These are phyloP conservation scores for Aspergillus homomorphus DNA, from an alignment of 495 filamentous ascomycete species.

Conservation along the genomic window DNA sequence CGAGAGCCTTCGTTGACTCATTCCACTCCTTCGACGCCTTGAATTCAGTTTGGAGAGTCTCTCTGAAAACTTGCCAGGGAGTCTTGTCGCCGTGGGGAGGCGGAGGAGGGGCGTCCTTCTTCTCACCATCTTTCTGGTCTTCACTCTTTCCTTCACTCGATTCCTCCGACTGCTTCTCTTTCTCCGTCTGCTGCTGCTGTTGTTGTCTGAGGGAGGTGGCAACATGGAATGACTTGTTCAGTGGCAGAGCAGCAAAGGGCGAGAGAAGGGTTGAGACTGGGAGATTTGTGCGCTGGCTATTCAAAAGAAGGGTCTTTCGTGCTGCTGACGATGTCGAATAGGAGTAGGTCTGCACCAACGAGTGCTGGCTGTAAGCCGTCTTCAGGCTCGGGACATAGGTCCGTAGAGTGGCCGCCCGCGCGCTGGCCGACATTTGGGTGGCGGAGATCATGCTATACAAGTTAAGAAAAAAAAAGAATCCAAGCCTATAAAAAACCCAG, in stretches of 20 bases:
- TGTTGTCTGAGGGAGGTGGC: constrained; percentile 38
- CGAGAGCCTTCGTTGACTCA: constrained; percentile 92
- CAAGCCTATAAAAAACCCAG: constrained; percentile 6
- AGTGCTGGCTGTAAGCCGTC: constrained; percentile 52
- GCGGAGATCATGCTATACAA: constrained; percentile 43
- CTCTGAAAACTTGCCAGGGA: constrained; percentile 96
- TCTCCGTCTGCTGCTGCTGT: constrained; percentile 35
- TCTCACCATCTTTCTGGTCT: constrained; percentile 54
- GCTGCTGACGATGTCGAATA: constrained; percentile 27
- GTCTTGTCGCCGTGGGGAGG: constrained; percentile 97
- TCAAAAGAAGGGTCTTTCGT: constrained; percentile 5
- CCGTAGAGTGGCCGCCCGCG: constrained; percentile 42
- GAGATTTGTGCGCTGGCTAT: constrained; percentile 18
- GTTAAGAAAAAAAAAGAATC: constrained; percentile 4
- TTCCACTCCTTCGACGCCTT: constrained; percentile 99
- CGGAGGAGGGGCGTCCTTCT: constrained; percentile 72
- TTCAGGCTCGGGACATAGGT: constrained; percentile 33
- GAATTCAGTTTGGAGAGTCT: constrained; percentile 88
- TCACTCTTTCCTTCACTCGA: constrained; percentile 42
- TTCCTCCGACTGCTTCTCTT: constrained; percentile 50
- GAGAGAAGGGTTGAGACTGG: constrained; percentile 37
- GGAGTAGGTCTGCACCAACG: constrained; percentile 45
- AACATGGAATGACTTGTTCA: constrained; percentile 44
- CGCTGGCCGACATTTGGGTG: constrained; percentile 39
- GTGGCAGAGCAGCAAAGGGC: constrained; percentile 38